A percentile compares a stretch with the other conserved stretches of the same genome.
phyloP scores from a whole-genome alignment of 345 rosid species.

The Mallotus nudiflorus region DNA sequence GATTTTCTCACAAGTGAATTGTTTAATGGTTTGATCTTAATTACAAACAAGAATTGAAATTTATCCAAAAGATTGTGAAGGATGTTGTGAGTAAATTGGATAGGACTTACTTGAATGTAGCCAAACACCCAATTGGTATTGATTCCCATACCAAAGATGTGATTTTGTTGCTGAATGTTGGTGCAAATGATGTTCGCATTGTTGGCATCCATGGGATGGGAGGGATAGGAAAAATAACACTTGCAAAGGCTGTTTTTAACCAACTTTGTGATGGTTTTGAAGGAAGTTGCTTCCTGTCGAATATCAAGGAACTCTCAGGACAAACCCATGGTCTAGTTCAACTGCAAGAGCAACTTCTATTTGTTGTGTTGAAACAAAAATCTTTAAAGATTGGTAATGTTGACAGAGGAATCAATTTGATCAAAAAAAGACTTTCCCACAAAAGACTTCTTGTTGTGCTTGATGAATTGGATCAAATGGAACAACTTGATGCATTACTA shows the following conservation, averaged over 20 bases:
- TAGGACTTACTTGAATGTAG: not conserved
- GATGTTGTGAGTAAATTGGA: not conserved
- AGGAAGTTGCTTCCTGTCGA: not conserved
- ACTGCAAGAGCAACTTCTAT: not conserved
- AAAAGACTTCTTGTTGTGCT: constrained; percentile 13
- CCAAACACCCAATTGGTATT: not conserved
- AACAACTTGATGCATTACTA: constrained; percentile 1
- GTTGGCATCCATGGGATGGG: constrained; percentile 8
- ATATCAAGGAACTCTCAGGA: not conserved
- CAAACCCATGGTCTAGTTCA: not conserved
- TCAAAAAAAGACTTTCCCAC: not conserved
- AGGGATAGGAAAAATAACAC: not conserved
- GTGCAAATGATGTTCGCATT: not conserved
- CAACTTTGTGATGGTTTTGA: not conserved
- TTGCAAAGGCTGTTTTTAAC: constrained; percentile 5
- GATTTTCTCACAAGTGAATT: too few species aligned
- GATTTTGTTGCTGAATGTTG: not conserved
- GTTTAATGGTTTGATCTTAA: too few species aligned
- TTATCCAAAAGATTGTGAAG: not conserved
- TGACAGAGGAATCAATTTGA: not conserved
- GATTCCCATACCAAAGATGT: not conserved
- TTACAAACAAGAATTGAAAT: not conserved
- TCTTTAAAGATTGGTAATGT: not conserved
- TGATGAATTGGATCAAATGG: constrained; percentile 8
- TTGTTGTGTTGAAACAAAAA: not conserved